Conservation (phyloP, 2,329 filamentous ascomycete species). For the Xylaria sp. region DNA sequence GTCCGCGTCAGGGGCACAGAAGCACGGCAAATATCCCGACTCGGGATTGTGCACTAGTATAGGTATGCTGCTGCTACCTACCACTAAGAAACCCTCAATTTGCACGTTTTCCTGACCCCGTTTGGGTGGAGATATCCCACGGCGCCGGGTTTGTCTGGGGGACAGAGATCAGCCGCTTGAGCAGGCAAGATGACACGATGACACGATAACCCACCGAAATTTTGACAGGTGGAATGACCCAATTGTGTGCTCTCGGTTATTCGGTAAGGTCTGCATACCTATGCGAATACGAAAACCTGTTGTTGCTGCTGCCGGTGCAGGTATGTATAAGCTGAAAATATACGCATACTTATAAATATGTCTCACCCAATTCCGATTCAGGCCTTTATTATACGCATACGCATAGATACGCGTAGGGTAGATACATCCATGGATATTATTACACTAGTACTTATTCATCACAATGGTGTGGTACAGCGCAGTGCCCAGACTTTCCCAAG, state of each 20-base stretch:
- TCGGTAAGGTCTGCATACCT: not conserved
- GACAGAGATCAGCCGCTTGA: not conserved
- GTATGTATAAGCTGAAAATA: slow-evolving; percentile 4
- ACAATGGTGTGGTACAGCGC: too few relatives aligned
- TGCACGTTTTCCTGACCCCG: not conserved
- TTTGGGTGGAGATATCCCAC: slow-evolving; percentile 16
- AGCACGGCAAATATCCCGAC: not conserved
- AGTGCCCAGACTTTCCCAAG: too few relatives aligned
- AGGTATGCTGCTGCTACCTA: not conserved
- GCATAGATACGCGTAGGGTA: too few relatives aligned
- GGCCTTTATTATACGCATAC: too few relatives aligned
- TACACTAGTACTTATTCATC: too few relatives aligned
- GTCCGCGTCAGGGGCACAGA: slow-evolving; percentile 5
- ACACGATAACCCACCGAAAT: slow-evolving; percentile 18
- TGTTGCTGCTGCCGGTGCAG: not conserved
- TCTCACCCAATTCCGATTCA: not conserved
- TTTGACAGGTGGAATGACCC: slow-evolving; percentile 4
- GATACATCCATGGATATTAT: too few relatives aligned
- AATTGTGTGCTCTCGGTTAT: not conserved
- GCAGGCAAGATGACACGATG: slow-evolving; percentile 16
- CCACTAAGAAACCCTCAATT: slow-evolving; percentile 10
- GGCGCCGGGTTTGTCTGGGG: slow-evolving; percentile 21
- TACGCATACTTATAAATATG: not conserved
- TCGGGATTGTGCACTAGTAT: not conserved
- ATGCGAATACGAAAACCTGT: slow-evolving; percentile 1